Conservation (phyloP, 2,329 filamentous ascomycete species). For the Byssoonygena ceratinophila region DNA sequence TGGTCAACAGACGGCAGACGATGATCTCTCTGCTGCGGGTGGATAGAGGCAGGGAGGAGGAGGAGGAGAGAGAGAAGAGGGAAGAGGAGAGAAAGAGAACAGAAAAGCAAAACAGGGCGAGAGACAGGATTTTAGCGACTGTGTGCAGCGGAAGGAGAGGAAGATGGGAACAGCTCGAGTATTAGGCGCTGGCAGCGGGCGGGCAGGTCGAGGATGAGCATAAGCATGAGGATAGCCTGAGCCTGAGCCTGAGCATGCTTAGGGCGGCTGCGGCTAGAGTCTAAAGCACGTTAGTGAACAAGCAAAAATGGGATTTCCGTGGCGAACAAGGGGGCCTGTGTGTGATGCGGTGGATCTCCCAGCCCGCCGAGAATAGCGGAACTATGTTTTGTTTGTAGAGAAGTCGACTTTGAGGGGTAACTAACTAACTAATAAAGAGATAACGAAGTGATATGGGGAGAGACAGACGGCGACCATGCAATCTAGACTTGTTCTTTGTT, state of each 20-base stretch:
- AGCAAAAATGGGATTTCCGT: not conserved
- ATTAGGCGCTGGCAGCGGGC: not conserved
- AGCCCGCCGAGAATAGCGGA: not conserved
- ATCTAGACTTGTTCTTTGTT: not conserved
- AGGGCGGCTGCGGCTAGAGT: slow-evolving; percentile 7
- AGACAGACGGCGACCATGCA: not conserved
- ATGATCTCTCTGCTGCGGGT: not conserved
- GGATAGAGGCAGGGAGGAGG: not conserved
- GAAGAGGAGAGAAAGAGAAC: not conserved
- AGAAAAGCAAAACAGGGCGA: not conserved
- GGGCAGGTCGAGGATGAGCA: not conserved
- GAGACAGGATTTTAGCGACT: not conserved
- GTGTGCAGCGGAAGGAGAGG: not conserved
- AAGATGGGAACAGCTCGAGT: not conserved
- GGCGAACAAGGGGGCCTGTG: not conserved
- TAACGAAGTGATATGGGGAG: too few species aligned
- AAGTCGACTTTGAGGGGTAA: too few species aligned
- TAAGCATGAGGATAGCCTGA: too few species aligned
- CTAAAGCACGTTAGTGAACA: not conserved
- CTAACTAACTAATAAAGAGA: not conserved
- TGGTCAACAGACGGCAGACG: not conserved
- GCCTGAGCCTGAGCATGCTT: not conserved
- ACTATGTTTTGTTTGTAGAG: not conserved
- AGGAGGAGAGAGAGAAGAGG: not conserved
- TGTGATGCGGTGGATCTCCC: not conserved